Conservation (phyloP, 257 asterid species). For the Ehretia macrophylla region DNA sequence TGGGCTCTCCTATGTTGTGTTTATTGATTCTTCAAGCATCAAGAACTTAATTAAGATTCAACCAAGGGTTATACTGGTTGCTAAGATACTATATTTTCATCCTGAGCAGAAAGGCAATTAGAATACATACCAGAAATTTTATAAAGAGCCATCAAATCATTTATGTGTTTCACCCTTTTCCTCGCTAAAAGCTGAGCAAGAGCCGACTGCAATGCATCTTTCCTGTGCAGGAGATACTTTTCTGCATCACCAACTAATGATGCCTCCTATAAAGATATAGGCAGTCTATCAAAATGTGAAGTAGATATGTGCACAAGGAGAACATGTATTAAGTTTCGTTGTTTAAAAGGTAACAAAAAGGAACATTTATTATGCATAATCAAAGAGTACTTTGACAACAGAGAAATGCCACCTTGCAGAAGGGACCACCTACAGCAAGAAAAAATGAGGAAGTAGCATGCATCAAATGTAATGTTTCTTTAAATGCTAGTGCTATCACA, state of each 20-base stretch:
- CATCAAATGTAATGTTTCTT: background rate
- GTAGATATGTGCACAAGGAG: background rate
- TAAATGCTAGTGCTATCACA: background rate
- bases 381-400: background rate
- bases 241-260: constrained; percentile 81
- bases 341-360: background rate
- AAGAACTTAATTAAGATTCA: background rate
- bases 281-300: constrained; percentile 9
- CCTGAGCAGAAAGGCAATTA: constrained; percentile 3
- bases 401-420: background rate
- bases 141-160: constrained; percentile 58
- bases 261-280: constrained; percentile 41
- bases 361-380: background rate
- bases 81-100: background rate
- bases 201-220: constrained; percentile 55
- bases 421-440: background rate
- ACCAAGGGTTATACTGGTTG: background rate
- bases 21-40: too few relatives aligned
- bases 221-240: constrained; percentile 54
- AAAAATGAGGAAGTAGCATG: background rate
- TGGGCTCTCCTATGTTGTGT: background rate
- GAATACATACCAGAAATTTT: constrained; percentile 43
- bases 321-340: too few relatives aligned
- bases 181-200: constrained; percentile 43
- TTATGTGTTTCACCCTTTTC: constrained; percentile 49